phyloP scores from a whole-genome alignment of 345 rosid genomes.

The Bretschneidera sinensis region DNA sequence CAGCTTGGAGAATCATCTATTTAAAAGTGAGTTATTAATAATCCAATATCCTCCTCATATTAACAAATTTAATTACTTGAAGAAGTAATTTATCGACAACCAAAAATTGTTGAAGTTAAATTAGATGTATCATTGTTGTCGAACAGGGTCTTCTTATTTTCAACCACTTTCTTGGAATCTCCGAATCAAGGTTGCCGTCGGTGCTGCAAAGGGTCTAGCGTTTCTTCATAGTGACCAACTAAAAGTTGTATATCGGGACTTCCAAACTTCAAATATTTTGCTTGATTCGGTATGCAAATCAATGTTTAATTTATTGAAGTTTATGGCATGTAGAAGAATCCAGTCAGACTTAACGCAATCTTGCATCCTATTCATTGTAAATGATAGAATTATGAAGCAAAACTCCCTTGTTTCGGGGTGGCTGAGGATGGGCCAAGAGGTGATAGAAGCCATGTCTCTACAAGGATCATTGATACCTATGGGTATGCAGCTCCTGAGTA shows the following conservation, averaged over 20 bases:
- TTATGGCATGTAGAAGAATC: background rate
- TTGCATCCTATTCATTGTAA: slow-evolving; percentile 6
- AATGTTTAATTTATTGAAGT: background rate
- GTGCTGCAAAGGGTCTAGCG: slow-evolving; percentile 90
- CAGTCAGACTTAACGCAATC: slow-evolving; percentile 1
- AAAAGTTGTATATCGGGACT: slow-evolving; percentile 89
- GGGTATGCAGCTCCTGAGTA: slow-evolving; percentile 36
- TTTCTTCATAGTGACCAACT: slow-evolving; percentile 82
- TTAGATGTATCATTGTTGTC: slow-evolving; percentile 3
- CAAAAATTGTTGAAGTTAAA: background rate
- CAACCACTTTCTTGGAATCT: slow-evolving; percentile 86
- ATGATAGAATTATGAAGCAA: slow-evolving; percentile 63
- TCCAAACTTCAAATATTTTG: slow-evolving; percentile 77
- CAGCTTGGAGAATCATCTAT: slow-evolving; percentile 90
- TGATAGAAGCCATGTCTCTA: slow-evolving; percentile 75
- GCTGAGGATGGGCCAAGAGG: slow-evolving; percentile 92
- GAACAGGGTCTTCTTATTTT: slow-evolving; percentile 48
- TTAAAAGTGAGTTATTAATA: slow-evolving; percentile 51
- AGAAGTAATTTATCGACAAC: background rate
- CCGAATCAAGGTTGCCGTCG: slow-evolving; percentile 79
- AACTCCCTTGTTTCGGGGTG: slow-evolving; percentile 88
- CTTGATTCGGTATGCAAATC: slow-evolving; percentile 56
- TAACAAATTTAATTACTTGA: background rate
- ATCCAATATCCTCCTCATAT: background rate
- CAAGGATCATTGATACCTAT: slow-evolving; percentile 88